Base-by-base conservation (phyloP, 306 rosid species). In the Cicer bijugum region DNA sequence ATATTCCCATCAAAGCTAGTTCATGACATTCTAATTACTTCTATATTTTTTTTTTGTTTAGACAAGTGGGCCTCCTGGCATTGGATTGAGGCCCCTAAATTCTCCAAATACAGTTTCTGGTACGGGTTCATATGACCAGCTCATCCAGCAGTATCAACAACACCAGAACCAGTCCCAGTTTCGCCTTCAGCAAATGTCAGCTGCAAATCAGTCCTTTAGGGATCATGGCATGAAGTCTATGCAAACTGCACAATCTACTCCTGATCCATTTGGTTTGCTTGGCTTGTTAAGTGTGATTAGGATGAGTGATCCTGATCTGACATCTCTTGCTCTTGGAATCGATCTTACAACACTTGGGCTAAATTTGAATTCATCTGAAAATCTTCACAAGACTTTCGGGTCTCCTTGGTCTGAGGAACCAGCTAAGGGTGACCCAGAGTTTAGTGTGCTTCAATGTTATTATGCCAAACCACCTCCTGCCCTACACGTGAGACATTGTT, bases 321-420 rank as follows among this genome's bases (percentile, higher is more conserved):
- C 97, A 58, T 90, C 99, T 55, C 97, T 95, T 73, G 99, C 99
- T 7, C 96, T 91, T 69, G 99, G 99, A 76, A 89, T 95, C 75
- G 99, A 95, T 79, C 86, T 95, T 75, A 95, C 99, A 20, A 95
- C 96, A 7, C 90, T 95, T 4, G 99, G 99, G 39, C 86, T 95
- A 65, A 95, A 92, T 85, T 87, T 95, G 89, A 95, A 95, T 84
- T 90, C 99, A 59, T 73, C 96, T 9, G 99, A 95, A 72, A 95
- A 91, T 83, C 97, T 95, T 75, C 97, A 95, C 88, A 95, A 92
- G 86, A 95, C 93, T 70, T 95, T 95, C 82, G 96, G 91, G 48
- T 95, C 99, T 60, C 99, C 99, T 9, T 95, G 97, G 97, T 88
- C 96, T 53, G 97, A 95, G 37, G 97, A 90, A 84, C 96, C 97